Conservation (phyloP, 2,329 filamentous ascomycete genomes). For the Cercospora citrullina region DNA sequence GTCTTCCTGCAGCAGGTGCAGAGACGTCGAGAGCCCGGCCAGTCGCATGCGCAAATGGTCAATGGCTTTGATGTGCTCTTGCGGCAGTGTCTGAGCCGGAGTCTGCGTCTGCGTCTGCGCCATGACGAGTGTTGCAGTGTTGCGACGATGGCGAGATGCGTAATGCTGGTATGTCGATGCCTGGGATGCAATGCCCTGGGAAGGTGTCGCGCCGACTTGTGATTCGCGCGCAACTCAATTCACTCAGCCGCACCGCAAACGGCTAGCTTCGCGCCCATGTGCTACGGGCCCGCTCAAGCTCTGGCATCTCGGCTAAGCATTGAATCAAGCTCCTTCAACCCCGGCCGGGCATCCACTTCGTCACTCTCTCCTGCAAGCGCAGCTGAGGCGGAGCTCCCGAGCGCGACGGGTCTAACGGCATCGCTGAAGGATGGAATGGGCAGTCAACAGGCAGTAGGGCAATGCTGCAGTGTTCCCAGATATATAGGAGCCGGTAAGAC, state of each 20-base stretch:
- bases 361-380: not conserved
- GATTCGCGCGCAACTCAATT: constrained; percentile 7
- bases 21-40: constrained; percentile 32
- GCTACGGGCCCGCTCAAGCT: constrained; percentile 1
- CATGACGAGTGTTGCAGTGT: constrained; percentile 11
- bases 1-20: constrained; percentile 31
- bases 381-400: constrained; percentile 1
- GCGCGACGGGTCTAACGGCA: not conserved
- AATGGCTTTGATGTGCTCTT: constrained; percentile 34
- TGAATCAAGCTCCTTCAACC: not conserved
- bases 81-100: constrained; percentile 18
- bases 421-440: not conserved
- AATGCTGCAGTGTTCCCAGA: not conserved
- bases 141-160: not conserved
- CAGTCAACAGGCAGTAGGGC: not conserved
- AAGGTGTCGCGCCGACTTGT: not conserved
- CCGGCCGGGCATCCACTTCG: constrained; percentile 3
- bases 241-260: not conserved
- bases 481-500: not conserved
- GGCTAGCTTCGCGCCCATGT: not conserved
- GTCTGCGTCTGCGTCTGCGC: constrained; percentile 23
- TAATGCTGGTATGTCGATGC: constrained; percentile 13
- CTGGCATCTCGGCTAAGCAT: not conserved
- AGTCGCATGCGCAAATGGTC: constrained; percentile 39
- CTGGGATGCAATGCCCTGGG: not conserved